Conservation (phyloP, 768 basidiomycete genomes). For the Tephrocybe sp. region DNA sequence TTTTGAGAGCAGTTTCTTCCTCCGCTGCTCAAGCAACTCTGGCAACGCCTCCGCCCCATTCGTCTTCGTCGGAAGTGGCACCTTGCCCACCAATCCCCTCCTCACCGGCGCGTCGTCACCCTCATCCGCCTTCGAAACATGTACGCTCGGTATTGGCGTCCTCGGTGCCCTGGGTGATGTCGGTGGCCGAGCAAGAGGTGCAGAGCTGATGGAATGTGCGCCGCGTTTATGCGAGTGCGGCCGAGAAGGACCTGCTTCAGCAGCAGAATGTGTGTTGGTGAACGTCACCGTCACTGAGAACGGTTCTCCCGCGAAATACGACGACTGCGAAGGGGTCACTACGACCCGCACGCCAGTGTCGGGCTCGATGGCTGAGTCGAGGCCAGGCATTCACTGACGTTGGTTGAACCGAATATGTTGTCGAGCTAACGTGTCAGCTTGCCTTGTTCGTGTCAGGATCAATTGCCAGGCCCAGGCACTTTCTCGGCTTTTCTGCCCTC, state of each 20-base stretch:
- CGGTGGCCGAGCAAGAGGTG: constrained; percentile 75
- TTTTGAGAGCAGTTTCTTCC: constrained; percentile 52
- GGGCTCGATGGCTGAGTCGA: constrained; percentile 20
- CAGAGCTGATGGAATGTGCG: constrained; percentile 80
- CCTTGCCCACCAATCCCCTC: constrained; percentile 57
- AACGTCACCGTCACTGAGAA: constrained; percentile 86
- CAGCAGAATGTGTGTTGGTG: constrained; percentile 67
- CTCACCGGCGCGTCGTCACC: constrained; percentile 35
- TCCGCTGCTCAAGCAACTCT: constrained; percentile 50
- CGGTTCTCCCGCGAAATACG: constrained; percentile 90
- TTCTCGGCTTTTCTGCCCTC: too few relatives aligned
- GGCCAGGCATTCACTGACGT: constrained; percentile 19
- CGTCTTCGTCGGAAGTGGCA: not conserved
- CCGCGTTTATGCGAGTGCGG: constrained; percentile 58
- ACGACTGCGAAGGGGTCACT: constrained; percentile 78
- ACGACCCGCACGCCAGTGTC: constrained; percentile 64
- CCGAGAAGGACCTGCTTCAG: constrained; percentile 31
- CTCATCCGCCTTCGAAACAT: constrained; percentile 18
- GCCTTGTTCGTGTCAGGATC: too few relatives aligned
- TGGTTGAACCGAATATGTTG: too few relatives aligned
- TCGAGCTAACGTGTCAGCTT: not conserved
- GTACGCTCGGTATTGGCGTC: constrained; percentile 25
- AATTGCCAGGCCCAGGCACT: too few relatives aligned
- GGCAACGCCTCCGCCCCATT: constrained; percentile 33
- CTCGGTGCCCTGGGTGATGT: constrained; percentile 72